Percentiles rank a stretch among this genome's conserved stretches.
These are phyloP conservation scores for Pelagomonas calceolata DNA, from an alignment of 108 stramenopile species.

Conservation along the genomic window DNA sequence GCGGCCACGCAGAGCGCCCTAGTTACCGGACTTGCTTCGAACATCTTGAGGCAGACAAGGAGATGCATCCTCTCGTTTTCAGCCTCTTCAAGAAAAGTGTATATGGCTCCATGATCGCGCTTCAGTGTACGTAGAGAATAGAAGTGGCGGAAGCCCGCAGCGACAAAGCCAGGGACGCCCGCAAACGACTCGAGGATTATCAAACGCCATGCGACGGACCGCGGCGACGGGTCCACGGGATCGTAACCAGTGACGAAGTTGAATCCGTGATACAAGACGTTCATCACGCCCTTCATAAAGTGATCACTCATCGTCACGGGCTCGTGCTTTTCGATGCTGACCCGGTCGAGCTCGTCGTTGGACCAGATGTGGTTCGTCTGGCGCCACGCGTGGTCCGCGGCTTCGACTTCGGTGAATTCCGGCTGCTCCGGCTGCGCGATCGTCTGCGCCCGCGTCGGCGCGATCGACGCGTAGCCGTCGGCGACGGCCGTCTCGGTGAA, in stretches of 20 bases:
- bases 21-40: constrained; percentile 8
- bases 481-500: too few species aligned
- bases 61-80: constrained; percentile 61
- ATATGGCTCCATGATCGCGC: constrained; percentile 49
- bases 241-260: constrained; percentile 18
- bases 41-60: constrained; percentile 26
- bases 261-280: constrained; percentile 16
- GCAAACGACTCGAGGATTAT: constrained; percentile 19
- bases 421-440: too few species aligned
- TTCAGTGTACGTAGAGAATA: constrained; percentile 38
- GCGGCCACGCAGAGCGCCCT: constrained; percentile 15
- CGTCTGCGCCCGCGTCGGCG: too few species aligned
- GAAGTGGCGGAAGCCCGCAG: constrained; percentile 31
- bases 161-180: constrained; percentile 25
- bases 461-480: too few species aligned
- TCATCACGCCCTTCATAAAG: constrained; percentile 9
- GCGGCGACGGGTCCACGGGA: constrained; percentile 2
- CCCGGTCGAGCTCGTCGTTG: constrained; percentile 5
- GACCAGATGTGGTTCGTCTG: constrained; percentile 23
- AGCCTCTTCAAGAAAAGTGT: constrained; percentile 50
- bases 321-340: neutral
- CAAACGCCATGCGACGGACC: constrained; percentile 15
- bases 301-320: constrained; percentile 6
- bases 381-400: constrained; percentile 12
- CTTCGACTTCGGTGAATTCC: neutral